Conservation (phyloP, 805 yeast species). For the Ogataea corticis region DNA sequence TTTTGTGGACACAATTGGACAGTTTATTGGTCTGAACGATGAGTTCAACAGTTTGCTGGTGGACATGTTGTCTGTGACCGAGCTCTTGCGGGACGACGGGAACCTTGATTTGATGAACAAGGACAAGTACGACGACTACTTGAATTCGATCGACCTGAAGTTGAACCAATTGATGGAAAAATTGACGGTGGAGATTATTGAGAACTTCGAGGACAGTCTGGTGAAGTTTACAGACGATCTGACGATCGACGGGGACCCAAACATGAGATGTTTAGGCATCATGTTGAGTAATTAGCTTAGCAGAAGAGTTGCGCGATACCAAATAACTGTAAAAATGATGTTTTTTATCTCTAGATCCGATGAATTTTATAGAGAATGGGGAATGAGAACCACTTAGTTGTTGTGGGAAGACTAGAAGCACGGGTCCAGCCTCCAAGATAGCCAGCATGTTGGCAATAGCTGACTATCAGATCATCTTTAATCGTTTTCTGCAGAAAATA, state of each 20-base stretch:
- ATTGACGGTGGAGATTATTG: constrained; percentile 40
- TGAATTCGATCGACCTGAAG: constrained; percentile 21
- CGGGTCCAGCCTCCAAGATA: too few relatives aligned
- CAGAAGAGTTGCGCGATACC: constrained; percentile 3
- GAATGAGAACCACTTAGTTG: too few relatives aligned
- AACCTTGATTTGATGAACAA: constrained; percentile 26
- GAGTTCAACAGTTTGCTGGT: constrained; percentile 39
- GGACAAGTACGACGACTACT: constrained; percentile 24
- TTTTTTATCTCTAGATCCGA: too few relatives aligned
- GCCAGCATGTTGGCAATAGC: too few relatives aligned
- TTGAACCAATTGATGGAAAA: constrained; percentile 42
- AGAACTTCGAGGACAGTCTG: constrained; percentile 44
- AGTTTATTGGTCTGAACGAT: constrained; percentile 39
- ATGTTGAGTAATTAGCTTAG: constrained; percentile 20
- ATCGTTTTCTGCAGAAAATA: constrained; percentile 11
- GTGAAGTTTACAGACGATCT: constrained; percentile 51
- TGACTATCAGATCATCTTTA: constrained; percentile 17
- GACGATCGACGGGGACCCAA: constrained; percentile 49
- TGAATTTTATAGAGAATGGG: too few relatives aligned
- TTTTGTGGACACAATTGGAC: constrained; percentile 38
- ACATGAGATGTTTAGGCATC: constrained; percentile 48
- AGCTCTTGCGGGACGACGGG: constrained; percentile 20
- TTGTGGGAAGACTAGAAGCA: too few relatives aligned
- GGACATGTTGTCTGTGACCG: constrained; percentile 35
- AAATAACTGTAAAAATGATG: too few relatives aligned